Conservation (phyloP, 2,329 filamentous ascomycete species). For the Diaporthe sp. region DNA sequence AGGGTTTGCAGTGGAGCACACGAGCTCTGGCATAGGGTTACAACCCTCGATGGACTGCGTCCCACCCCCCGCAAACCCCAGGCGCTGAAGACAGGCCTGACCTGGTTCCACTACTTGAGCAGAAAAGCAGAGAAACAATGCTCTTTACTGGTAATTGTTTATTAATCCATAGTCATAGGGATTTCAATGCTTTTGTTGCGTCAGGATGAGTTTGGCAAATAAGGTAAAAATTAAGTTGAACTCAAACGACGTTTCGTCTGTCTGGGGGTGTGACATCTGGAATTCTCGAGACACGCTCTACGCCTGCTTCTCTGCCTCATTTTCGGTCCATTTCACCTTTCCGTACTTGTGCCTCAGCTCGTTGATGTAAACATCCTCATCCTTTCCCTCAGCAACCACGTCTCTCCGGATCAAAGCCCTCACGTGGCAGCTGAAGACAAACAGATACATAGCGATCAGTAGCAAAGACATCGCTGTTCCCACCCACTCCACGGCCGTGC, state of each 20-base stretch:
- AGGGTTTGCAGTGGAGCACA: conserved; percentile 3
- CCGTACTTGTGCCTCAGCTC: conserved; percentile 18
- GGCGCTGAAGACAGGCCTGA: not conserved
- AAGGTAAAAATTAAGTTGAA: no score
- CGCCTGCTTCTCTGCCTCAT: conserved; percentile 4
- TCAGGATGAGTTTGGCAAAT: no score
- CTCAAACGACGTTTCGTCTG: not conserved
- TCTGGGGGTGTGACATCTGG: not conserved
- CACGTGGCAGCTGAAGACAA: not conserved
- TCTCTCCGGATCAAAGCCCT: conserved; percentile 7
- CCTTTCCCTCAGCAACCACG: conserved; percentile 14
- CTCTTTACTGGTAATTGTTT: not conserved
- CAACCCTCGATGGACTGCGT: no score
- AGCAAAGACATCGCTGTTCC: conserved; percentile 41
- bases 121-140: not conserved
- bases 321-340: conserved; percentile 4
- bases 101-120: no score
- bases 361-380: conserved; percentile 9
- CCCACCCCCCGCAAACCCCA: not conserved
- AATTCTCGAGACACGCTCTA: not conserved
- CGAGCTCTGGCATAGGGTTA: not conserved
- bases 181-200: no score
- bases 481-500: conserved; percentile 41
- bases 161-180: no score
- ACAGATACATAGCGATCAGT: conserved; percentile 18